These are phyloP conservation scores for Euphrasia confusa DNA, from an alignment of 257 asterid genomes.

Conservation along the genomic window DNA sequence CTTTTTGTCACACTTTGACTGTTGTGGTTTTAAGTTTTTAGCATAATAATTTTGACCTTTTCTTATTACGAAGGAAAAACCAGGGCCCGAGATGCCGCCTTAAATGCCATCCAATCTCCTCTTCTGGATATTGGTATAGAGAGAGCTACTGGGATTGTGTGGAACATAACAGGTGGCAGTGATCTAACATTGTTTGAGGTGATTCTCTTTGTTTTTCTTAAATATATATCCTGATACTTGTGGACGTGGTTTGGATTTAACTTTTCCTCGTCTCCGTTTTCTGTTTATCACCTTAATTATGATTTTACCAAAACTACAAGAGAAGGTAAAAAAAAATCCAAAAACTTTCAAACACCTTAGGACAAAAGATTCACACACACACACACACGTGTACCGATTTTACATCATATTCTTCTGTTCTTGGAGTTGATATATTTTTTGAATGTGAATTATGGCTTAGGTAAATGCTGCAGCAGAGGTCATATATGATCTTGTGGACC, in stretches of 20 bases:
- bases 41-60: slow-evolving; percentile 18
- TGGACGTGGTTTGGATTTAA: not conserved
- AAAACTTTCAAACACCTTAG: too few relatives aligned
- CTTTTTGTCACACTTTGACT: slow-evolving; percentile 6
- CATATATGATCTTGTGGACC: slow-evolving; percentile 97
- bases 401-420: slow-evolving; percentile 1
- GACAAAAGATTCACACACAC: too few relatives aligned
- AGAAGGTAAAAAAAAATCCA: too few relatives aligned
- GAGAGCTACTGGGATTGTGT: slow-evolving; percentile 98
- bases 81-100: slow-evolving; percentile 97
- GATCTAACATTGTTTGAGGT: slow-evolving; percentile 98
- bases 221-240: not conserved
- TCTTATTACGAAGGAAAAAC: slow-evolving; percentile 63
- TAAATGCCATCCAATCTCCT: slow-evolving; percentile 96
- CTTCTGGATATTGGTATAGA: slow-evolving; percentile 90
- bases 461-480: slow-evolving; percentile 99
- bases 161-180: slow-evolving; percentile 97
- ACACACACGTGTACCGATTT: not conserved
- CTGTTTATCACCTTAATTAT: too few relatives aligned
- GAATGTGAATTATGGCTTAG: slow-evolving; percentile 33
- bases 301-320: too few relatives aligned
- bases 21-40: slow-evolving; percentile 11
- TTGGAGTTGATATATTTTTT: not conserved
- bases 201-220: slow-evolving; percentile 16
- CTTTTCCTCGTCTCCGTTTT: not conserved